phyloP scores from a whole-genome alignment of 148 eudicot species.

The Gaultheria prostrata region DNA sequence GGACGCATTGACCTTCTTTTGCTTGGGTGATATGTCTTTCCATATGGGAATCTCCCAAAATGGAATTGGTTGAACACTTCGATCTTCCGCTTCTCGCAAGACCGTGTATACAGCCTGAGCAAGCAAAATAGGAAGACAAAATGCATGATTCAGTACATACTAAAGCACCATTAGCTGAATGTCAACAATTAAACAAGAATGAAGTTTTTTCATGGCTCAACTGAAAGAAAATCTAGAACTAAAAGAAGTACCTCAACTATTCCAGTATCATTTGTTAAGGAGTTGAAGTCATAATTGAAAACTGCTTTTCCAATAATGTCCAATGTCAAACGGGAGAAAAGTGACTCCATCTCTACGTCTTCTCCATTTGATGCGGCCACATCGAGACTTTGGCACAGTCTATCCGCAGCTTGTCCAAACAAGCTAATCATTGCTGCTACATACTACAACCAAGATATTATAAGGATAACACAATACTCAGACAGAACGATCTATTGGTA shows the following conservation, averaged over 20 bases:
- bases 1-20: conserved; percentile 73
- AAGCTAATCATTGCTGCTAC: conserved; percentile 86
- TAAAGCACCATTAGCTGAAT: neutral
- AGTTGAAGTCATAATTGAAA: conserved; percentile 94
- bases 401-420: conserved; percentile 85
- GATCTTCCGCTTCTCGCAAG: conserved; percentile 84
- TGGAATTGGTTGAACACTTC: conserved; percentile 92
- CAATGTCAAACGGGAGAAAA: conserved; percentile 87
- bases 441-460: conserved; percentile 44
- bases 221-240: neutral
- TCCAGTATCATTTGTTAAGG: conserved; percentile 87
- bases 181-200: neutral
- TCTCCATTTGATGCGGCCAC: conserved; percentile 76
- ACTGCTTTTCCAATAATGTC: conserved; percentile 97
- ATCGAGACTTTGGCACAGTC: conserved; percentile 84
- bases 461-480: conserved; percentile 15
- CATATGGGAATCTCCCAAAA: conserved; percentile 97
- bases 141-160: conserved; percentile 1
- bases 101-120: conserved; percentile 95
- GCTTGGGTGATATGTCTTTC: conserved; percentile 92
- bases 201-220: conserved; percentile 8
- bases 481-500: neutral
- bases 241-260: conserved; percentile 70
- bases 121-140: conserved; percentile 24
- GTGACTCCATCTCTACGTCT: conserved; percentile 97